Evolutionary conservation across 257 asterid species (phyloP).

Genomic region (Paulownia fortunei): DNA sequence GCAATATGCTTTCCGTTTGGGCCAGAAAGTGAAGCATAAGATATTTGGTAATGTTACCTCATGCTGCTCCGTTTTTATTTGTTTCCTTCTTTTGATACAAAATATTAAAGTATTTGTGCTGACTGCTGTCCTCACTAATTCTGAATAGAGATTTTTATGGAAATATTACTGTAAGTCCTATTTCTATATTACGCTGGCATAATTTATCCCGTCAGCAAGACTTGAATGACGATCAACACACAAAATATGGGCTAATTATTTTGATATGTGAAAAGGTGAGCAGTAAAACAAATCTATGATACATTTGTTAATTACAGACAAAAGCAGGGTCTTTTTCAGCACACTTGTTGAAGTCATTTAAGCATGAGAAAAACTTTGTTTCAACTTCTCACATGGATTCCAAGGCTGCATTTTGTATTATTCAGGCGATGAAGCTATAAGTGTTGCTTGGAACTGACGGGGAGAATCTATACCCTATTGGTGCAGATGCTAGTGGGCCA

Average conservation of each 20-base stretch:
- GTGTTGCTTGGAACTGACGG: neutral
- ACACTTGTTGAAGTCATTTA: neutral
- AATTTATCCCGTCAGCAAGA: slow-evolving; percentile 3
- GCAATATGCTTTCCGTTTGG: slow-evolving; percentile 81
- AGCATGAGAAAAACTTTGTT: neutral
- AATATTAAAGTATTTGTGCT: neutral
- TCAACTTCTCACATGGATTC: slow-evolving; percentile 3
- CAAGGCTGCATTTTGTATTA: neutral
- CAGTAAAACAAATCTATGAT: neutral
- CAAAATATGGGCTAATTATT: neutral
- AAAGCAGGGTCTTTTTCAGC: neutral
- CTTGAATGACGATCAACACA: slow-evolving; percentile 7
- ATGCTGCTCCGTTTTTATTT: neutral
- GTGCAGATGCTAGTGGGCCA: neutral
- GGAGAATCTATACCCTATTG: slow-evolving; percentile 3
- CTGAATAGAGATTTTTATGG: neutral
- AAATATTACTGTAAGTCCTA: neutral
- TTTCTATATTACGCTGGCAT: neutral
- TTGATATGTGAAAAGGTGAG: neutral
- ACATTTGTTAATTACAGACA: neutral
- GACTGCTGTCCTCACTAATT: neutral
- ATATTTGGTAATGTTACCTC: slow-evolving; percentile 62
- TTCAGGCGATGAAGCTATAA: neutral
- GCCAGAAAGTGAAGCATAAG: slow-evolving; percentile 94
- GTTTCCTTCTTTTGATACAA: slow-evolving; percentile 2